A percentile compares a stretch with the other conserved stretches of the same genome.
phyloP scores from a whole-genome alignment of 2,329 filamentous ascomycete species.

The Rugonectria rugulosa region DNA sequence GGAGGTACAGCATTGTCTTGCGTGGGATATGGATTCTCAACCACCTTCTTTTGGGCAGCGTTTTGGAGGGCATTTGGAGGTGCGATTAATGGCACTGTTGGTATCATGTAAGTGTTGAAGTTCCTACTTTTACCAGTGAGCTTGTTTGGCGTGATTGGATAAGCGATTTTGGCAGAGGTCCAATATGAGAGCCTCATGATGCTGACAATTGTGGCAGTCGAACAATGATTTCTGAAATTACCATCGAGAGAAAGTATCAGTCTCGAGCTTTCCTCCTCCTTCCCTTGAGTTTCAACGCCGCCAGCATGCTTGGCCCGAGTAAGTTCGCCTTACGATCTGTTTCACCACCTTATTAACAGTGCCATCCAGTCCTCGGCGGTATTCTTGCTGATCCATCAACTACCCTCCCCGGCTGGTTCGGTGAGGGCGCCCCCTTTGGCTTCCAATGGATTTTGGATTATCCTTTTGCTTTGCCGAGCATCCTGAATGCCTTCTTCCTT shows the following conservation, averaged over 20 bases:
- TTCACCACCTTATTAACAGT: conserved; percentile 7
- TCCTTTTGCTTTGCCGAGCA: conserved; percentile 74
- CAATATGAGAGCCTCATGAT: not conserved
- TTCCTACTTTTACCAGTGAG: too few relatives aligned
- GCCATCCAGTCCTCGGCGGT: conserved; percentile 67
- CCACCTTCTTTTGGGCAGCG: conserved; percentile 68
- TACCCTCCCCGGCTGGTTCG: conserved; percentile 70
- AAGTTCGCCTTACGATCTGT: conserved; percentile 40
- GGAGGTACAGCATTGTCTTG: conserved; percentile 72
- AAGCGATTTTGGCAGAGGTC: too few relatives aligned
- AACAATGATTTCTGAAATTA: conserved; percentile 59
- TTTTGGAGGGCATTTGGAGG: conserved; percentile 73
- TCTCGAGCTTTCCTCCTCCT: conserved; percentile 56
- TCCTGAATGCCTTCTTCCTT: conserved; percentile 70
- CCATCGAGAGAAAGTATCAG: conserved; percentile 56
- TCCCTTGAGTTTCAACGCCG: conserved; percentile 58
- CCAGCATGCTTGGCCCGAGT: conserved; percentile 55
- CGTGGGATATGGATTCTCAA: conserved; percentile 76
- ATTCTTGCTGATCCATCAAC: conserved; percentile 71
- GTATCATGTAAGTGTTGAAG: conserved; percentile 53
- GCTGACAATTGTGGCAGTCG: conserved; percentile 40
- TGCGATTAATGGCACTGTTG: conserved; percentile 57
- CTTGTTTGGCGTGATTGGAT: too few relatives aligned
- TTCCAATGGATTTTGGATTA: conserved; percentile 70
- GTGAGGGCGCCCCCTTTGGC: conserved; percentile 63